A percentile compares a stretch with the other conserved stretches of the same genome.
Conservation (phyloP, 805 yeast genomes). For the Candida silvatica region DNA sequence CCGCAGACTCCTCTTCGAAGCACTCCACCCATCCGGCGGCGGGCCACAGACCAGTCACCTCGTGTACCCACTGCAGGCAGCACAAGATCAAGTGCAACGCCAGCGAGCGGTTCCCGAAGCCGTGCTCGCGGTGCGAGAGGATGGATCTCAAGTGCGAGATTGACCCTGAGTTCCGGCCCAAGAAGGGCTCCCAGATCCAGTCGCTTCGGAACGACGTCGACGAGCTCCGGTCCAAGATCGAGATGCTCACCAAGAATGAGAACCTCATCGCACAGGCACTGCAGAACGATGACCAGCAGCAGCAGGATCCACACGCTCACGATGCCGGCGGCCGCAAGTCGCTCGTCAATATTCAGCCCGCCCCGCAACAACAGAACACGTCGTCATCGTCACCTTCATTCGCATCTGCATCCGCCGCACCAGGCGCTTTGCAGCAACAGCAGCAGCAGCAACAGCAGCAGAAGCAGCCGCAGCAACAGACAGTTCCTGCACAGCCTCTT, state of each 20-base stretch:
- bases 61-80: slow-evolving; percentile 91
- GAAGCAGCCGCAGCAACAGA: background rate
- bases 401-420: too few species aligned
- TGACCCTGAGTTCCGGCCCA: slow-evolving; percentile 86
- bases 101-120: slow-evolving; percentile 67
- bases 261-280: slow-evolving; percentile 58
- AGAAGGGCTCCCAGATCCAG: slow-evolving; percentile 86
- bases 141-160: slow-evolving; percentile 79
- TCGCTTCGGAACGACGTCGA: slow-evolving; percentile 78
- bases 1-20: too few species aligned
- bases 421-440: too few species aligned
- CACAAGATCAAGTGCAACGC: slow-evolving; percentile 94
- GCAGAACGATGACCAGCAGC: slow-evolving; percentile 22
- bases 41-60: slow-evolving; percentile 81
- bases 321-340: too few species aligned
- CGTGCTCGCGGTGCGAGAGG: slow-evolving; percentile 77
- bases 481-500: background rate
- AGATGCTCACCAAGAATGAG: slow-evolving; percentile 57
- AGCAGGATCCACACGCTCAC: too few species aligned
- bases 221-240: slow-evolving; percentile 66
- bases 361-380: background rate
- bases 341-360: background rate
- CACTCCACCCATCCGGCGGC: slow-evolving; percentile 26
- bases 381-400: too few species aligned
- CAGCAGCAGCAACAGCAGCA: background rate